Conservation (phyloP, 2,329 filamentous ascomycete species). For the Apiospora sp. region DNA sequence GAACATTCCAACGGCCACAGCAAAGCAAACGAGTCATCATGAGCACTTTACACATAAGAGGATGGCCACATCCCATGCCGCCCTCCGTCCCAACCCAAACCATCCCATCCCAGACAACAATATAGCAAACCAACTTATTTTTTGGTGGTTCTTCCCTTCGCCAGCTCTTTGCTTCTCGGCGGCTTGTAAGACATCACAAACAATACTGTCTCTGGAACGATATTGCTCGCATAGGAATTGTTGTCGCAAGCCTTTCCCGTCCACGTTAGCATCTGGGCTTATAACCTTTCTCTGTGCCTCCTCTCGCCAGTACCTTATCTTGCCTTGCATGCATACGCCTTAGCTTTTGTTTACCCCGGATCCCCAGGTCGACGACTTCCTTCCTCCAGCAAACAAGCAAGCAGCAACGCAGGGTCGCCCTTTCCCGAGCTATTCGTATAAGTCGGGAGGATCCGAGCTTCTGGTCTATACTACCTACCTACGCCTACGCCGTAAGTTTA, state of each 20-base stretch:
- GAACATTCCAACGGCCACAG: conserved; percentile 5
- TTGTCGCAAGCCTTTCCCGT: not conserved
- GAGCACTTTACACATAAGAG: not conserved
- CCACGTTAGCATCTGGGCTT: not conserved
- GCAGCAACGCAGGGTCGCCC: not conserved
- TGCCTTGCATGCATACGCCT: not conserved
- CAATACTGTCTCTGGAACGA: not conserved
- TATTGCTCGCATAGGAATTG: not conserved
- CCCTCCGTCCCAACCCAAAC: not conserved
- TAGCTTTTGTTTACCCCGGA: not conserved
- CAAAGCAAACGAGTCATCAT: not conserved
- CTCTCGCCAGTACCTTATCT: not conserved
- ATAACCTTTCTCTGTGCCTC: conserved; percentile 13
- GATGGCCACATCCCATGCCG: conserved; percentile 3
- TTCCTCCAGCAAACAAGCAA: not conserved
- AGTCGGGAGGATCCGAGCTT: conserved; percentile 16
- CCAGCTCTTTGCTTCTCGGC: not conserved
- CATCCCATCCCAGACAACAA: not conserved
- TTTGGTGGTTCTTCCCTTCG: not conserved
- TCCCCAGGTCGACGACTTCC: not conserved
- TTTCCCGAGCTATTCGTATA: conserved; percentile 1
- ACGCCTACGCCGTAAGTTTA: not conserved
- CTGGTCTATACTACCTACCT: not conserved
- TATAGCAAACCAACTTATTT: not conserved
- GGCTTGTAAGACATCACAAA: conserved; percentile 15